These are phyloP conservation scores for Chrysanthemum makinoi DNA, from an alignment of 129 eudicot species.

Conservation along the genomic window DNA sequence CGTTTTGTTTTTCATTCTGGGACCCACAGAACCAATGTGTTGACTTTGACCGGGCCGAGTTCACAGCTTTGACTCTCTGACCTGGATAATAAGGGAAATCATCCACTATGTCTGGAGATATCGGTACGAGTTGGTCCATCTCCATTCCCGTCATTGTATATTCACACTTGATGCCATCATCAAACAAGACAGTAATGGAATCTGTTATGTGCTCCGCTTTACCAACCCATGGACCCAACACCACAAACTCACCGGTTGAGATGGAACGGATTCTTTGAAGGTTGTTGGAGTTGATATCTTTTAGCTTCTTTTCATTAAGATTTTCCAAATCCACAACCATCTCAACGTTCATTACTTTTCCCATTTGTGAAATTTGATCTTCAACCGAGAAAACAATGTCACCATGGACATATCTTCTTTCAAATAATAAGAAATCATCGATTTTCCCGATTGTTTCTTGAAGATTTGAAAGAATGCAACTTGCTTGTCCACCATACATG, in stretches of 20 bases:
- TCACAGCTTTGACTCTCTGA: conserved; percentile 61
- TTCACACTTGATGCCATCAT: conserved; percentile 70
- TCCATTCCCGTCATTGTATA: conserved; percentile 43
- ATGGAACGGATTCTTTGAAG: conserved; percentile 59
- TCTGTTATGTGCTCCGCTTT: conserved; percentile 68
- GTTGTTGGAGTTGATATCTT: conserved; percentile 44
- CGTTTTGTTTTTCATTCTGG: conserved; percentile 35
- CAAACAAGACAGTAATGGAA: conserved; percentile 55
- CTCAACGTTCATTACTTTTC: conserved; percentile 54
- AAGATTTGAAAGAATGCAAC: conserved; percentile 66
- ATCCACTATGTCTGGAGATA: conserved; percentile 63
- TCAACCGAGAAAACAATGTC: conserved; percentile 52
- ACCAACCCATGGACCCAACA: conserved; percentile 80
- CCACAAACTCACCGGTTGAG: conserved; percentile 62
- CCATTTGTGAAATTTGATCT: conserved; percentile 69
- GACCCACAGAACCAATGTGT: conserved; percentile 73
- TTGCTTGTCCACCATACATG: conserved; percentile 75
- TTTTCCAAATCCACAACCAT: conserved; percentile 72
- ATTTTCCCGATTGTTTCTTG: conserved; percentile 79
- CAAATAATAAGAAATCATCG: conserved; percentile 85
- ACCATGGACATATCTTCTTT: conserved; percentile 61
- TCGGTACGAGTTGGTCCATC: conserved; percentile 47
- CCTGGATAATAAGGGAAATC: conserved; percentile 91
- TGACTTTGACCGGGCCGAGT: conserved; percentile 41
- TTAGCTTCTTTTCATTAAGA: conserved; percentile 44